A percentile compares a stretch with the other conserved stretches of the same genome.
Conservation (phyloP, 768 basidiomycete genomes). For the Russula abietina region DNA sequence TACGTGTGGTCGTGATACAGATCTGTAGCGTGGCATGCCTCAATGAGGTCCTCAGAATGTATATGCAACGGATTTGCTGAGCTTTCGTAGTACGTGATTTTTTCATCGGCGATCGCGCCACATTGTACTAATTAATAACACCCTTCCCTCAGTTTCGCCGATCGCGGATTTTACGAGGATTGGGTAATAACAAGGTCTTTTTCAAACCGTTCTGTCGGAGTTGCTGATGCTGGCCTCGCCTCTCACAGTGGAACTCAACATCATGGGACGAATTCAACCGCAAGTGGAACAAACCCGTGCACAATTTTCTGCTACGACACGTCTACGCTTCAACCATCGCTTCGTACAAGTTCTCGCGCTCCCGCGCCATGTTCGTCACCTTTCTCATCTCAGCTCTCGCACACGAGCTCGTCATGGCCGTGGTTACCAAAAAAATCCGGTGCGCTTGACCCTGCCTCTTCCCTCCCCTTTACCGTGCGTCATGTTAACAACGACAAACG, state of each 20-base stretch:
- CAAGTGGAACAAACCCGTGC: slow-evolving; percentile 98
- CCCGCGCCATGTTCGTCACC: slow-evolving; percentile 85
- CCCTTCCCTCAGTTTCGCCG: slow-evolving; percentile 69
- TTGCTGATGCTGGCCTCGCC: not conserved
- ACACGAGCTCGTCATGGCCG: slow-evolving; percentile 94
- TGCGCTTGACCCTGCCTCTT: slow-evolving; percentile 32
- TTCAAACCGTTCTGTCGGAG: not conserved
- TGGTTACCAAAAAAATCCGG: slow-evolving; percentile 91
- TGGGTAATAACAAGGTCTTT: slow-evolving; percentile 55
- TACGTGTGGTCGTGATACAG: slow-evolving; percentile 30
- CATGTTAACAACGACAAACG: not conserved
- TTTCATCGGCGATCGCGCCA: not conserved
- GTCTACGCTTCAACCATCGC: slow-evolving; percentile 88
- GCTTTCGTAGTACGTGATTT: slow-evolving; percentile 62
- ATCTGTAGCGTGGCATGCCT: not conserved
- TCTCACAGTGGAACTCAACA: slow-evolving; percentile 83
- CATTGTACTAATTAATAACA: not conserved
- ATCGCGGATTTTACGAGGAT: slow-evolving; percentile 95
- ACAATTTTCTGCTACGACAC: slow-evolving; percentile 88
- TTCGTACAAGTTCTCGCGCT: slow-evolving; percentile 66
- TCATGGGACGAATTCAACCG: slow-evolving; percentile 97
- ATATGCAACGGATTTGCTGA: slow-evolving; percentile 97
- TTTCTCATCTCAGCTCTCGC: slow-evolving; percentile 86
- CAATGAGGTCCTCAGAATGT: slow-evolving; percentile 54
- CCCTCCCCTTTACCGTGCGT: not conserved